Base-by-base conservation (phyloP, 495 filamentous ascomycete genomes). In the Penicillium atrosanguineum region DNA sequence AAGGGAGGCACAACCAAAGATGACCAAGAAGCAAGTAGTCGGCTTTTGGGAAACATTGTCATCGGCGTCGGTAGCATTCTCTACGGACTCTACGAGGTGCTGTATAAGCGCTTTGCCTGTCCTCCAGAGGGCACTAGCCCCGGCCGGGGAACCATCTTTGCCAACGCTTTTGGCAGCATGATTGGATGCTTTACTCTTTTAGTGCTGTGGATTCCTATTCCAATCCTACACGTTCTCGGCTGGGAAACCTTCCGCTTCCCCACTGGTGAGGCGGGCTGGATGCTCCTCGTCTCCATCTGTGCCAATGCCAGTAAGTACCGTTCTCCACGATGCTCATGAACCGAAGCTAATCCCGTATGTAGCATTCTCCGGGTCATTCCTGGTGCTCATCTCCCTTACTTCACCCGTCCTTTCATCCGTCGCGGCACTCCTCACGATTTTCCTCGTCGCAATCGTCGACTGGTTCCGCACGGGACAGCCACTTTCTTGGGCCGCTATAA, bases 1-100 rank as follows among this genome's bases (percentile, higher is more conserved):
- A 72, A 71, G 29, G 80, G 79, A 25, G 79, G 78, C 1, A 70
- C 74, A 9, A 69, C 71, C 0, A 73, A 72, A 38, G 76, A 68
- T 14, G 69, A 79, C 14, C 64, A 73, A 16, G 72, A 87, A 63
- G 80, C 79, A 0, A 60, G 76, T 44, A 80, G 83, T 50, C 75
- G 93, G 3, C 69, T 90, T 4, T 57, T 89, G 1, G 94, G 94
- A 1, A 98, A 98, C 65, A 67, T 97, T 43, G 82, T 97, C 65
- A 97, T 98, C 59, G 92, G 92, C 4, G 68, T 90, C n/a, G 94
- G 94, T 6, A 93, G 88, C 53, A 86, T 98, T 19, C 78, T 98
- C 15, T 98, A 98, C 68, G 94, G 94, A 0, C 84, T 98, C 34
- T 98, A 98, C 69, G 94, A 98, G 71, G 94, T 98, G 23, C 67